Conservation (phyloP, 208 protist genomes). For the Endotrypanum monterogeii region DNA sequence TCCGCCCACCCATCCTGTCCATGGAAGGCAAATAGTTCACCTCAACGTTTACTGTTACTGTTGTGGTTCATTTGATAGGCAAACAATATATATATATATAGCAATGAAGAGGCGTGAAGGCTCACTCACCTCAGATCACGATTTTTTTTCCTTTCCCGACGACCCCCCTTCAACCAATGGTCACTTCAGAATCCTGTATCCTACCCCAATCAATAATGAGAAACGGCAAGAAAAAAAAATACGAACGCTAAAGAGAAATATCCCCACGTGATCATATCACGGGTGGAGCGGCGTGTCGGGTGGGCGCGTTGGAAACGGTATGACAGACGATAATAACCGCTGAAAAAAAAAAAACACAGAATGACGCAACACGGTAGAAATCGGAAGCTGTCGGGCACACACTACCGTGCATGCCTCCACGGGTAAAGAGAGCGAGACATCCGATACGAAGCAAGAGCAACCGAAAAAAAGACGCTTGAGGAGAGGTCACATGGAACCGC, state of each 20-base stretch:
- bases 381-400: background rate
- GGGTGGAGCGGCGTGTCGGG: background rate
- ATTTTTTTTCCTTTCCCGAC: background rate
- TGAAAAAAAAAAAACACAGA: background rate
- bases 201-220: background rate
- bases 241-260: constrained; percentile 11
- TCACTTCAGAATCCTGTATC: too few relatives aligned
- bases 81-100: too few relatives aligned
- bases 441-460: too few relatives aligned
- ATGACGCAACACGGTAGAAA: background rate
- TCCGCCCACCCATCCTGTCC: background rate
- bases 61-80: background rate
- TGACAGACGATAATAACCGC: background rate
- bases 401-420: background rate
- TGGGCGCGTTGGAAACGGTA: background rate
- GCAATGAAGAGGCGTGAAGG: background rate
- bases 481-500: background rate
- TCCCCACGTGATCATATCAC: constrained; percentile 2
- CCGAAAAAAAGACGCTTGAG: background rate
- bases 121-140: background rate
- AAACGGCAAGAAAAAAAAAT: constrained; percentile 7
- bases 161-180: background rate
- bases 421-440: too few relatives aligned
- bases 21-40: background rate
- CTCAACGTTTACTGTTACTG: too few relatives aligned